A percentile compares a stretch with the other conserved stretches of the same genome.
phyloP scores from a whole-genome alignment of 495 filamentous ascomycete species.

The Podospora pseudoanserina region DNA sequence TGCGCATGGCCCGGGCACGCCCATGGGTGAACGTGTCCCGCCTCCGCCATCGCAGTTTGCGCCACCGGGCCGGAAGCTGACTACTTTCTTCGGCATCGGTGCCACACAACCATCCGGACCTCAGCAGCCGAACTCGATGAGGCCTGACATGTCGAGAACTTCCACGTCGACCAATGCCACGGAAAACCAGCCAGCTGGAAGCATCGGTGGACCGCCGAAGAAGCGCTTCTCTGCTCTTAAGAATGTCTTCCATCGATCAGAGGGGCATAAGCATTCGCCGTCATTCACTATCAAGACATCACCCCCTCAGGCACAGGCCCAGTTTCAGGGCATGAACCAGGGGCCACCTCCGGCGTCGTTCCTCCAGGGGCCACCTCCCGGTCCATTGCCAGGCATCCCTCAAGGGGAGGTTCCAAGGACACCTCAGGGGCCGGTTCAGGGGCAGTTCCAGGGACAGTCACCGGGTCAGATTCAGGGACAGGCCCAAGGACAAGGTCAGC shows the following conservation, averaged over 20 bases:
- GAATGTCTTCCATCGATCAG: conserved; percentile 24
- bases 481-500: background rate
- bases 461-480: conserved; percentile 3
- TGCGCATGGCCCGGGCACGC: conserved; percentile 26
- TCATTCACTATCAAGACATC: conserved; percentile 13
- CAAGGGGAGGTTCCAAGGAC: conserved; percentile 15
- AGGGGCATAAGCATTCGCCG: conserved; percentile 3
- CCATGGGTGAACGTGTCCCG: conserved; percentile 18
- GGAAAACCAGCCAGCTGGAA: conserved; percentile 12
- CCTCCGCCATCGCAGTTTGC: conserved; percentile 22
- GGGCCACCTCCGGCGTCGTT: conserved; percentile 4
- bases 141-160: conserved; percentile 18
- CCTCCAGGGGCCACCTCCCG: conserved; percentile 8
- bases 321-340: conserved; percentile 14
- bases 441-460: conserved; percentile 6
- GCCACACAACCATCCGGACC: background rate
- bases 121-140: conserved; percentile 8
- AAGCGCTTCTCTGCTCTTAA: conserved; percentile 36
- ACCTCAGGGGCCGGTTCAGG: conserved; percentile 7
- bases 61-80: conserved; percentile 23
- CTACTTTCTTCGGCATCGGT: conserved; percentile 22
- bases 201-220: conserved; percentile 24
- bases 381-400: conserved; percentile 1
- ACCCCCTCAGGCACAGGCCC: conserved; percentile 14
- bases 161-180: conserved; percentile 23